Conservation (phyloP, 305 asterid genomes). For the Andrographis paniculata region DNA sequence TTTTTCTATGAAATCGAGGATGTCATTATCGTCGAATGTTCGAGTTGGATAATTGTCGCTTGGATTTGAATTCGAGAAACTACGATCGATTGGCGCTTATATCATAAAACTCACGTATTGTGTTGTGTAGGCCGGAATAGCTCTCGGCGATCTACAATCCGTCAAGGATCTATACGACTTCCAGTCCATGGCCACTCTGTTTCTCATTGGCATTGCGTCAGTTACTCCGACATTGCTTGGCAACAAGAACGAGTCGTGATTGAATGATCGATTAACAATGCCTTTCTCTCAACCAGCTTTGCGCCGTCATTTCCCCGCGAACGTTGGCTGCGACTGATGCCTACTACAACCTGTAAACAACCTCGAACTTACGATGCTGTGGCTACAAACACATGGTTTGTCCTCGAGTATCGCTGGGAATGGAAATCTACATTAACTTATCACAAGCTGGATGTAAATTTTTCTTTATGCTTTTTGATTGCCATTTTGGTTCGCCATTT, state of each 20-base stretch:
- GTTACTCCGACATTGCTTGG: conserved; percentile 69
- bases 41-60: no score
- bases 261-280: not conserved
- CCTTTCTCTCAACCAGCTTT: not conserved
- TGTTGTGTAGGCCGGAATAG: conserved; percentile 71
- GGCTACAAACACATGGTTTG: not conserved
- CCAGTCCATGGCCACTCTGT: conserved; percentile 69
- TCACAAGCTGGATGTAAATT: no score
- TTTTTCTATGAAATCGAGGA: no score
- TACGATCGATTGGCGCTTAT: no score
- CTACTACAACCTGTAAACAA: not conserved
- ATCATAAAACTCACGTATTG: not conserved
- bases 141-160: conserved; percentile 81
- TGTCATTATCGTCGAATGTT: no score
- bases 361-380: not conserved
- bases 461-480: no score
- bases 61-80: no score
- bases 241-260: conserved; percentile 34
- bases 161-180: conserved; percentile 83
- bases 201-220: conserved; percentile 66
- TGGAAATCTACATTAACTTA: no score
- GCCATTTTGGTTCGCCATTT: no score
- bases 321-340: not conserved
- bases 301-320: not conserved
- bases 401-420: no score